Percentiles rank a stretch among this genome's conserved stretches.
Evolutionary conservation across 768 basidiomycete species (phyloP).

Genomic region (Lentinula raphanica): DNA sequence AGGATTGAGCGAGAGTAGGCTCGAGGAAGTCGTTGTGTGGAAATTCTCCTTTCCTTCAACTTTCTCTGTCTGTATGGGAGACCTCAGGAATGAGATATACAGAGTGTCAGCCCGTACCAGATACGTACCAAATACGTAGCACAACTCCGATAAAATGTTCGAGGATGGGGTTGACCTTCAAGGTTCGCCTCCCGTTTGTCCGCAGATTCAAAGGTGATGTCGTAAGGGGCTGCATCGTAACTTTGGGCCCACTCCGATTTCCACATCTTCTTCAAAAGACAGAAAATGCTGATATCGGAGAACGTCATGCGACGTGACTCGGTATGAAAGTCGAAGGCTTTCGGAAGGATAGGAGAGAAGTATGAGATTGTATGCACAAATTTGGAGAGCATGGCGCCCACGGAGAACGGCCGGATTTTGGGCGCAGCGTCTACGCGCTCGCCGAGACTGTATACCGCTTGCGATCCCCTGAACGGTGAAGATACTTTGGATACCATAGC

Average conservation of each 20-base stretch:
- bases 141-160: constrained; percentile 40
- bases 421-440: constrained; percentile 36
- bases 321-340: constrained; percentile 34
- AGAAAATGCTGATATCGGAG: constrained; percentile 26
- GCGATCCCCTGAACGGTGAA: constrained; percentile 44
- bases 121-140: constrained; percentile 30
- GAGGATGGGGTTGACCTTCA: constrained; percentile 31
- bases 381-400: constrained; percentile 33
- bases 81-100: neutral
- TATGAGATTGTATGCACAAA: constrained; percentile 38
- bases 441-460: constrained; percentile 40
- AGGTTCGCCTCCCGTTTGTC: constrained; percentile 33
- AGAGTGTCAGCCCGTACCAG: neutral
- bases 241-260: constrained; percentile 46
- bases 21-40: constrained; percentile 1
- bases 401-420: constrained; percentile 33
- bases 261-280: constrained; percentile 34
- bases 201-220: constrained; percentile 41
- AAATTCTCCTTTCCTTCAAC: neutral
- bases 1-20: constrained; percentile 9
- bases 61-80: constrained; percentile 9
- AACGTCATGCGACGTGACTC: constrained; percentile 38
- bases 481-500: constrained; percentile 28
- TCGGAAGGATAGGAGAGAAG: constrained; percentile 36
- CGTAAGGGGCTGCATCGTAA: constrained; percentile 40